Evolutionary conservation across 345 rosid genomes (phyloP), one percentile per base, ranked within the genome.

Genomic region (Jatropha curcas): DNA sequence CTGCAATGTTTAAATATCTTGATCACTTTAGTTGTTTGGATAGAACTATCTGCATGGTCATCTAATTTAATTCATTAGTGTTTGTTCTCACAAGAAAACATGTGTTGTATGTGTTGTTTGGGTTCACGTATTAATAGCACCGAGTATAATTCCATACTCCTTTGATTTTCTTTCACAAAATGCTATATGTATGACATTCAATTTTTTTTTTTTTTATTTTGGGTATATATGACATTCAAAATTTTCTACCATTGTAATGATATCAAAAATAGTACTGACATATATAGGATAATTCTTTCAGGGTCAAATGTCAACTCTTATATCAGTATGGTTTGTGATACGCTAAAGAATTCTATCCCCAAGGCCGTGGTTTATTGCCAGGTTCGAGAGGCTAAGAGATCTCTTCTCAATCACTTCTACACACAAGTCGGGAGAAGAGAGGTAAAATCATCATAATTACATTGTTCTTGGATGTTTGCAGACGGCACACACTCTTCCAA

Each of bases 361-460:
- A 95, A 95, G 81, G 99, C 98, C 24, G 96, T 91, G 64, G 99
- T 95, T 39, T 86, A 90, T 82, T 95, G 98, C 76, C 99, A 95
- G 87, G 98, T 95, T 33, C 84, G 95, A 71, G 86, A 90, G 76
- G 98, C 99, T 58, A 95, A 91, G 89, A 88, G 94, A 85, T 86
- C 91, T 71, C 86, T 95, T 75, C 90, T 95, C 62, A 91, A 87
- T 86, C 74, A 82, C 77, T 95, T 95, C 84, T 95, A 93, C 58
- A 84, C 88, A 64, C 98, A 93, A 82, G 79, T 95, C 5, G 98
- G 99, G 51, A 88, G 92, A 82, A 87, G 91, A 68, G 97, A 95
- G 99, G 99, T 95, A 89, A 85, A 53, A 30, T 70, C 27, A n/a
- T 43, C 20, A 3, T 9, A 50, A 14, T 35, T 46, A 0, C 20